These are phyloP conservation scores for Penicillium psychrosexuale DNA, from an alignment of 2,329 filamentous ascomycete genomes.

Conservation along the genomic window DNA sequence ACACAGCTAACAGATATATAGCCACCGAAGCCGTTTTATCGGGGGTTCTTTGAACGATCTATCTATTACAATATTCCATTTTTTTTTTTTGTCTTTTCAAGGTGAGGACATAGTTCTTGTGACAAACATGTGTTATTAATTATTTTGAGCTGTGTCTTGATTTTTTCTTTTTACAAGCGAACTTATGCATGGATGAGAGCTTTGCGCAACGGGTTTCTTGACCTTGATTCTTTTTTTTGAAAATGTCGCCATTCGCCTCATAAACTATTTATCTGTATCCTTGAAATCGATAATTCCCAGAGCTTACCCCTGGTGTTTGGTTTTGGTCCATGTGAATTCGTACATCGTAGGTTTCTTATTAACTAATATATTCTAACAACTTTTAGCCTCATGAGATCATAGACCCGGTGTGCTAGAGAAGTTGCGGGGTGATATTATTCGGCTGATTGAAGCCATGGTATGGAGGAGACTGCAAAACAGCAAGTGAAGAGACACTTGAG, in stretches of 20 bases:
- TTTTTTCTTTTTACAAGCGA: constrained; percentile 15
- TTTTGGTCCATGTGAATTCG: neutral
- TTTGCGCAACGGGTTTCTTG: constrained; percentile 15
- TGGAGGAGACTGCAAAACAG: too few relatives aligned
- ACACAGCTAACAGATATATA: constrained; percentile 36
- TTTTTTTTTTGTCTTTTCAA: neutral
- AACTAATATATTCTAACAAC: too few relatives aligned
- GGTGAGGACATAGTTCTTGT: constrained; percentile 2
- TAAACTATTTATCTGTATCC: neutral
- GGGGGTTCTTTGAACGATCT: constrained; percentile 62
- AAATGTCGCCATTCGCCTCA: neutral
- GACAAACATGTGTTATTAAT: constrained; percentile 20
- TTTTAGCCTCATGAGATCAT: too few relatives aligned
- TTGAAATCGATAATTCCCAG: constrained; percentile 8
- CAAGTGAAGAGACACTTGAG: too few relatives aligned
- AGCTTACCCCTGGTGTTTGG: constrained; percentile 2
- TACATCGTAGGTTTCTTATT: neutral
- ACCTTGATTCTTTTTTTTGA: constrained; percentile 5
- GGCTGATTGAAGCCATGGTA: too few relatives aligned
- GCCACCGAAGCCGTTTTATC: constrained; percentile 78
- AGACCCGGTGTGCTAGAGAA: too few relatives aligned
- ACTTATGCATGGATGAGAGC: constrained; percentile 24
- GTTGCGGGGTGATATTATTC: too few relatives aligned
- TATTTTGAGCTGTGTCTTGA: neutral
- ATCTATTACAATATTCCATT: neutral